These are phyloP conservation scores for Monoraphidium neglectum DNA, from an alignment of 139 green algal species.

Conservation along the genomic window DNA sequence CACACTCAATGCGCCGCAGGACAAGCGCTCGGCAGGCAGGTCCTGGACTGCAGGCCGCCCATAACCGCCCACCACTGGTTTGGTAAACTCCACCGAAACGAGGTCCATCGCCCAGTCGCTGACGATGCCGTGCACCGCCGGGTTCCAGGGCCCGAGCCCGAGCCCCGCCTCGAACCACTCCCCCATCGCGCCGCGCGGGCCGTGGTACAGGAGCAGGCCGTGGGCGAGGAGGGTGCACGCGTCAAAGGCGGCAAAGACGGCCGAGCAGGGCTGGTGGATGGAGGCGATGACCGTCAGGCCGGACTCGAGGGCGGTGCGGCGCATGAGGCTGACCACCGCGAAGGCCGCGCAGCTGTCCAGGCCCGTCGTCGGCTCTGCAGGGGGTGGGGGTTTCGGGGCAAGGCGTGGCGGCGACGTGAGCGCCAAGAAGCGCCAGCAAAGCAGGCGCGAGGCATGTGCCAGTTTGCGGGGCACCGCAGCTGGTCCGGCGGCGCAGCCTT, in stretches of 20 bases:
- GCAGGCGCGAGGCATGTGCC: too few relatives aligned
- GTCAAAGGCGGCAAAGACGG: constrained; percentile 63
- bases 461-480: too few relatives aligned
- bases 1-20: too few relatives aligned
- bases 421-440: too few relatives aligned
- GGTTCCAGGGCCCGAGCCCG: constrained; percentile 28
- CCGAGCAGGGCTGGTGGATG: constrained; percentile 61
- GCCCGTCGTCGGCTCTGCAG: constrained; percentile 13
- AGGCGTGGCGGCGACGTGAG: too few relatives aligned
- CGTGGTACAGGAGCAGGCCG: constrained; percentile 14
- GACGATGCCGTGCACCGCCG: constrained; percentile 19
- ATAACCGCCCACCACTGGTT: too few relatives aligned
- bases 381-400: too few relatives aligned
- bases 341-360: constrained; percentile 63
- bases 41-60: too few relatives aligned
- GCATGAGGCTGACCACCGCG: constrained; percentile 54
- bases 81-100: constrained; percentile 1
- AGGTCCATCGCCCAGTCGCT: constrained; percentile 39
- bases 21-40: too few relatives aligned
- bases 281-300: constrained; percentile 44
- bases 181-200: not conserved
- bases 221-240: constrained; percentile 36
- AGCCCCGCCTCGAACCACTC: constrained; percentile 26
- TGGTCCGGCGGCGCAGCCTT: too few relatives aligned
- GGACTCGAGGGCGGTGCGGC: constrained; percentile 35